Conservation (phyloP, 1,284 basidiomycete genomes). For the Pisolithus thermaeus region DNA sequence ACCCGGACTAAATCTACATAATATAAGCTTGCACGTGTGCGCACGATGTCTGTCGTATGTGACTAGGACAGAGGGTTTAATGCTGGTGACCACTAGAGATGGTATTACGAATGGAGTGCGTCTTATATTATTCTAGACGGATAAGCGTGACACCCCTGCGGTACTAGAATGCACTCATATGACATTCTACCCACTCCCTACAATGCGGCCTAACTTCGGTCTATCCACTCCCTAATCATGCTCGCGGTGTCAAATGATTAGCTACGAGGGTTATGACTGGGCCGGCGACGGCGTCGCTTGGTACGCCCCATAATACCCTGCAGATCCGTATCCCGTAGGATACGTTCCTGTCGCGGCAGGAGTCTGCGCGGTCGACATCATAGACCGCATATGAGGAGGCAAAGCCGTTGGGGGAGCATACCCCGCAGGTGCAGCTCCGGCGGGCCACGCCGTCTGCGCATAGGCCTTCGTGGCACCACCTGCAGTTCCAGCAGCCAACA, state of each 20-base stretch:
- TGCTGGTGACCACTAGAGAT: too few species aligned
- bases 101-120: too few species aligned
- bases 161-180: not conserved
- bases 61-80: too few species aligned
- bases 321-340: slow-evolving; percentile 3
- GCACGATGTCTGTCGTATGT: not conserved
- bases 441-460: slow-evolving; percentile 20
- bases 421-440: slow-evolving; percentile 11
- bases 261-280: slow-evolving; percentile 17
- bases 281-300: slow-evolving; percentile 28
- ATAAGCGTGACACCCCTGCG: not conserved
- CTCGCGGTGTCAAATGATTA: too few species aligned
- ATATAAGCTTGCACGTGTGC: not conserved
- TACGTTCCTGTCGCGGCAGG: slow-evolving; percentile 15
- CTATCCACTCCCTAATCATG: too few species aligned
- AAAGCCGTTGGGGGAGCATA: slow-evolving; percentile 33
- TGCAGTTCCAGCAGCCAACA: slow-evolving; percentile 24
- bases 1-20: too few species aligned
- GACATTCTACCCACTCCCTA: not conserved
- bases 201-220: not conserved
- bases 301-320: slow-evolving; percentile 31
- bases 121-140: not conserved
- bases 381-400: slow-evolving; percentile 33
- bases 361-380: slow-evolving; percentile 19
- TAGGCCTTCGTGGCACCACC: slow-evolving; percentile 24